Evolutionary conservation across 768 basidiomycete species (phyloP).

Genomic region (Collybia sp.): DNA sequence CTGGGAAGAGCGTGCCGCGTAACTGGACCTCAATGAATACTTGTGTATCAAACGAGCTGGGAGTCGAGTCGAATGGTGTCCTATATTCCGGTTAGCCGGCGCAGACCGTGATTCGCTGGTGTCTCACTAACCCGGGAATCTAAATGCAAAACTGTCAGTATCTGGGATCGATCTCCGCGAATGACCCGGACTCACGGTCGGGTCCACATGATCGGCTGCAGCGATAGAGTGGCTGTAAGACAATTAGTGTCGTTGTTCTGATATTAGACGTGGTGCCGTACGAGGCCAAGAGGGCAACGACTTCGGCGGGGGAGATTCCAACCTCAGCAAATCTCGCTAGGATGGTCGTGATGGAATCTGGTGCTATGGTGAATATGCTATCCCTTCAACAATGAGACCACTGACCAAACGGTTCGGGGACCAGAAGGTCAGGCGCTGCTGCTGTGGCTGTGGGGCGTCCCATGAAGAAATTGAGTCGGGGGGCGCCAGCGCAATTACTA

Average conservation of each 20-base stretch:
- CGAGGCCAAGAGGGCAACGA: slow-evolving; percentile 33
- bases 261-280: slow-evolving; percentile 2
- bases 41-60: not conserved
- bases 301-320: slow-evolving; percentile 28
- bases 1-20: slow-evolving; percentile 33
- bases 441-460: slow-evolving; percentile 29
- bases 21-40: slow-evolving; percentile 18
- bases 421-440: slow-evolving; percentile 22
- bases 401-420: slow-evolving; percentile 22
- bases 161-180: no score
- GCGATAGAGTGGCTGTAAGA: slow-evolving; percentile 18
- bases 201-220: slow-evolving; percentile 28
- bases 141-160: no score
- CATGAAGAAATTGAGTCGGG: slow-evolving; percentile 32
- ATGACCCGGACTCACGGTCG: not conserved
- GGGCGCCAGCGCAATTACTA: slow-evolving; percentile 39
- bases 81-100: slow-evolving; percentile 19
- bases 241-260: not conserved
- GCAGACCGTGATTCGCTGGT: not conserved
- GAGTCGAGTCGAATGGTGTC: slow-evolving; percentile 7
- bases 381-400: no score
- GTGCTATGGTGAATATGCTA: not conserved
- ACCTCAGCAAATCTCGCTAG: slow-evolving; percentile 29
- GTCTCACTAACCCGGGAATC: no score
- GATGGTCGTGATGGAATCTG: slow-evolving; percentile 24